Percentiles rank a stretch among this genome's conserved stretches.
These are phyloP conservation scores for Rhizoclosmatium globosum DNA, from an alignment of 192 early-diverging fungal genomes.

Conservation along the genomic window DNA sequence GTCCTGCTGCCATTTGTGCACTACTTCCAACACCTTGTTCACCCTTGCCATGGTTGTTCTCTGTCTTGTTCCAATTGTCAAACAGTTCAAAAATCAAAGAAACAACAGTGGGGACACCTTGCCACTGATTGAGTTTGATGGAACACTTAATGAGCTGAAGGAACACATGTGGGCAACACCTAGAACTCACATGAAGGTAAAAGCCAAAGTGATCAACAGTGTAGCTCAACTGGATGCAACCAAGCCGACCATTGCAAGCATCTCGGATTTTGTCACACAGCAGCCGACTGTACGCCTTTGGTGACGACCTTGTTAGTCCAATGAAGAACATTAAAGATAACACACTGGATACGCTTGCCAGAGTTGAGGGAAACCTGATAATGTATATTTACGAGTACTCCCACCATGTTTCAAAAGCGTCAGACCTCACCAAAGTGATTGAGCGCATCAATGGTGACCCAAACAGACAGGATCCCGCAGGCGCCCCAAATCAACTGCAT, in stretches of 20 bases:
- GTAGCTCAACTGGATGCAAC: background rate
- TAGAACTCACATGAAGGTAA: background rate
- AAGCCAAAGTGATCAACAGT: background rate
- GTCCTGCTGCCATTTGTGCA: too few species aligned
- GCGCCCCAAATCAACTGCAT: too few species aligned
- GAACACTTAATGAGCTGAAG: background rate
- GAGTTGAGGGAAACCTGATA: background rate
- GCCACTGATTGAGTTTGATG: background rate
- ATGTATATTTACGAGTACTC: background rate
- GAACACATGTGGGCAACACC: background rate
- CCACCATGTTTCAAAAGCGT: background rate
- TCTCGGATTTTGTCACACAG: background rate
- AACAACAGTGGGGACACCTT: background rate
- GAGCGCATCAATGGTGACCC: background rate
- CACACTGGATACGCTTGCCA: background rate
- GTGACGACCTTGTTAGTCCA: background rate
- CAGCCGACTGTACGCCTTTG: conserved; percentile 5
- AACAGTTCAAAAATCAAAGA: background rate
- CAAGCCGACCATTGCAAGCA: background rate
- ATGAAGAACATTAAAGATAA: background rate
- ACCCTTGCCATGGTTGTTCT: background rate
- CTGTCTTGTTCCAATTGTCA: background rate
- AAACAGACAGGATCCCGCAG: too few species aligned
- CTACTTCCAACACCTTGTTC: too few species aligned
- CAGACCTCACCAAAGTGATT: background rate